Conservation (phyloP, 805 yeast genomes). For the Teunomyces funiuensis region DNA sequence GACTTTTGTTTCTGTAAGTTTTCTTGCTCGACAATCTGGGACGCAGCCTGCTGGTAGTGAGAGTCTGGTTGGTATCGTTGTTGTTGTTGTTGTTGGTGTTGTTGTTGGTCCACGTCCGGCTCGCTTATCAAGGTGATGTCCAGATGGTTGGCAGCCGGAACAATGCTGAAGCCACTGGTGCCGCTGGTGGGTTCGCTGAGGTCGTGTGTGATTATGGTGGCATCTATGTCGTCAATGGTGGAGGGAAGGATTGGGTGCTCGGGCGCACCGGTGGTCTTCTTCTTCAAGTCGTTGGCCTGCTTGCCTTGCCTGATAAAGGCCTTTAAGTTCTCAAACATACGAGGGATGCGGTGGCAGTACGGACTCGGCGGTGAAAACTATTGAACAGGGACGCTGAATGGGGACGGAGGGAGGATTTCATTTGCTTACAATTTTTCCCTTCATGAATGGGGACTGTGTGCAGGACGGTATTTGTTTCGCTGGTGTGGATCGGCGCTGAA, state of each 20-base stretch:
- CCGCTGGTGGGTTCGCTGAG: neutral
- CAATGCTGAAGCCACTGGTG: constrained; percentile 2
- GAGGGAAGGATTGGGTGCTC: constrained; percentile 1
- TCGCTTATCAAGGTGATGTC: constrained; percentile 2
- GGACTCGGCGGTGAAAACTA: no score
- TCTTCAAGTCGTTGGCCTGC: constrained; percentile 45
- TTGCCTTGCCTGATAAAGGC: constrained; percentile 66
- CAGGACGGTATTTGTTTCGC: no score
- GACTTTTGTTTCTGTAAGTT: constrained; percentile 21
- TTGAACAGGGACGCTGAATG: no score
- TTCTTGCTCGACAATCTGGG: constrained; percentile 39
- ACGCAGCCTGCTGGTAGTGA: constrained; percentile 26
- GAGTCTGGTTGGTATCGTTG: constrained; percentile 8
- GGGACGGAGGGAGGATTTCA: no score
- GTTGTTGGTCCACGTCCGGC: neutral
- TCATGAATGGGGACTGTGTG: no score
- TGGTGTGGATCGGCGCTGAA: no score
- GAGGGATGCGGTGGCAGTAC: neutral
- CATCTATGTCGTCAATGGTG: constrained; percentile 4
- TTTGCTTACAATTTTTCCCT: no score
- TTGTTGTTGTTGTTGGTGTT: constrained; percentile 4
- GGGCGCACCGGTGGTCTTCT: constrained; percentile 6
- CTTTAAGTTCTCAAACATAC: constrained; percentile 49
- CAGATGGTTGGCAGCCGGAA: neutral
- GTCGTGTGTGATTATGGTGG: neutral